Evolutionary conservation across 768 basidiomycete genomes (phyloP).

Genomic region (Hemileccinum impolitum): DNA sequence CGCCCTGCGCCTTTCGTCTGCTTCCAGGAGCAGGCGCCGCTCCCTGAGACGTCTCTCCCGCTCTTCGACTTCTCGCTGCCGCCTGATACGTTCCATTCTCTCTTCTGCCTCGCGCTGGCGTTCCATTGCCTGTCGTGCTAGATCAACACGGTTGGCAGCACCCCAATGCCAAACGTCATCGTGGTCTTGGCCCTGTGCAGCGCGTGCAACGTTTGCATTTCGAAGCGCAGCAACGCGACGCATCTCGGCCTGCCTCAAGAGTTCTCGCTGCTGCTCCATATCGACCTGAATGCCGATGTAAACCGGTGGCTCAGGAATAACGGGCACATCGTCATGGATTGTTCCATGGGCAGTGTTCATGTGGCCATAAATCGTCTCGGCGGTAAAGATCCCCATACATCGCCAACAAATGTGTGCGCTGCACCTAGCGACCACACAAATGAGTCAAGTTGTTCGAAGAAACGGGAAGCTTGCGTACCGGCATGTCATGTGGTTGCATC

Average conservation of each 20-base stretch:
- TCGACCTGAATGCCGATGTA: constrained; percentile 15
- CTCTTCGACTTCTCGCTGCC: background rate
- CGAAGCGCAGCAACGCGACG: constrained; percentile 2
- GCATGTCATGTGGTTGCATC: constrained; percentile 82
- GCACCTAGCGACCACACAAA: constrained; percentile 39
- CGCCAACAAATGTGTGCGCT: constrained; percentile 77
- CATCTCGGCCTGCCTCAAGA: constrained; percentile 12
- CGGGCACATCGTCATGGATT: constrained; percentile 20
- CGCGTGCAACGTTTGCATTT: background rate
- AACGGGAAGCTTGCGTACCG: constrained; percentile 13
- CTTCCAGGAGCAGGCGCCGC: background rate
- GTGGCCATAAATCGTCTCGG: constrained; percentile 34
- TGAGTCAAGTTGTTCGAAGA: too few relatives aligned
- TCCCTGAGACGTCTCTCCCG: constrained; percentile 1
- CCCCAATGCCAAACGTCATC: background rate
- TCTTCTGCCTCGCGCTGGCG: constrained; percentile 3
- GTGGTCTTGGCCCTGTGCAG: background rate
- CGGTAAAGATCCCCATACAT: constrained; percentile 43
- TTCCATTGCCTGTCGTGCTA: background rate
- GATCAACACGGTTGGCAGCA: too few relatives aligned
- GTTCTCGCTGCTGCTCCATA: constrained; percentile 20
- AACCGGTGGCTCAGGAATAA: background rate
- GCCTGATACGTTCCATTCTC: background rate
- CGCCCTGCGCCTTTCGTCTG: background rate
- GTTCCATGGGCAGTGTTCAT: constrained; percentile 35